Evolutionary conservation across 768 basidiomycete genomes (phyloP).

Genomic region (Paxillus ammoniavirescens): DNA sequence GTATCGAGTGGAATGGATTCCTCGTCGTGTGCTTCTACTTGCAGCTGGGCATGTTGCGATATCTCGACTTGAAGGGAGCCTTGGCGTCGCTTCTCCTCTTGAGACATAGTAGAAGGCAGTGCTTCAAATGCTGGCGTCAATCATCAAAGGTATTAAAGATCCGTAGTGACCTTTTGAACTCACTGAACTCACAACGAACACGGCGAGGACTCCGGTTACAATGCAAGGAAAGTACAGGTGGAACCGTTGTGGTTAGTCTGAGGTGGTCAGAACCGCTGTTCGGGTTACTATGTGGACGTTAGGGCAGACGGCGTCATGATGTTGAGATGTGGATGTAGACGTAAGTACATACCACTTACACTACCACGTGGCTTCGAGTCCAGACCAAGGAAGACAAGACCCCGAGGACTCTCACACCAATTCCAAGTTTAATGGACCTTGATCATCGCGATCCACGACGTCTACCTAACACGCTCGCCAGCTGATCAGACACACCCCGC

Average conservation of each 20-base stretch:
- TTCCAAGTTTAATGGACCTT: not conserved
- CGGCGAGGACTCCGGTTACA: too few relatives aligned
- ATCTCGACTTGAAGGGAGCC: slow-evolving; percentile 14
- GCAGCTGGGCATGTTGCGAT: slow-evolving; percentile 15
- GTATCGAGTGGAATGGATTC: slow-evolving; percentile 3
- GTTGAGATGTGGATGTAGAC: too few relatives aligned
- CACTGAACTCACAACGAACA: not conserved
- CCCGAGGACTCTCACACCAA: not conserved
- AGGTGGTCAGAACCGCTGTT: too few relatives aligned
- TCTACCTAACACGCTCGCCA: not conserved
- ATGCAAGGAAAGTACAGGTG: too few relatives aligned
- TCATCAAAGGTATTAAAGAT: not conserved
- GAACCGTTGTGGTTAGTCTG: too few relatives aligned
- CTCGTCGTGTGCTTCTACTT: slow-evolving; percentile 18
- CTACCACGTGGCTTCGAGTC: not conserved
- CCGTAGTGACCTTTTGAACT: not conserved
- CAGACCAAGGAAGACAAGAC: not conserved
- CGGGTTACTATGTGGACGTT: too few relatives aligned
- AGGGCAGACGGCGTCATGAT: too few relatives aligned
- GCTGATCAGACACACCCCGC: not conserved
- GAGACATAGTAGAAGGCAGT: slow-evolving; percentile 15
- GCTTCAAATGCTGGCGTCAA: not conserved
- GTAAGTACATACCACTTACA: too few relatives aligned
- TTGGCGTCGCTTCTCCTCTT: slow-evolving; percentile 23
- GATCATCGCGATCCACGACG: not conserved